Percentiles rank a stretch among this genome's conserved stretches.
Evolutionary conservation across 257 asterid genomes (phyloP).

Genomic region (Solanum okadae): DNA sequence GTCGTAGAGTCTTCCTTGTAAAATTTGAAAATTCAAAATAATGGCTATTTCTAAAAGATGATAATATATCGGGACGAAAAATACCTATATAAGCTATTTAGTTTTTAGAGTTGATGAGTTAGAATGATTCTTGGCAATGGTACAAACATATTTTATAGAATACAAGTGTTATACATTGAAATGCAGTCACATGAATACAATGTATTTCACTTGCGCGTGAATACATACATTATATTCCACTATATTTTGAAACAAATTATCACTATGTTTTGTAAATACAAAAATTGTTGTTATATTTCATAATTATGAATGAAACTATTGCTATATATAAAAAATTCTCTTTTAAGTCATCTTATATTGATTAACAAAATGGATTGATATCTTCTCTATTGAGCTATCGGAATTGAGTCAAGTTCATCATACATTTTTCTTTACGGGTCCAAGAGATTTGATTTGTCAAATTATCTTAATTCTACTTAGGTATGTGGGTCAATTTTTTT

Average conservation of each 20-base stretch:
- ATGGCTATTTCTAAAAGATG: too few relatives aligned
- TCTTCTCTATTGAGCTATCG: background rate
- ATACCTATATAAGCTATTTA: background rate
- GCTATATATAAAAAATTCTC: background rate
- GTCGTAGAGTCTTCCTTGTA: background rate
- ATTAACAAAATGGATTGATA: background rate
- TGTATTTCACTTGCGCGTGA: background rate
- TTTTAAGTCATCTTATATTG: background rate
- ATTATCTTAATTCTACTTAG: background rate
- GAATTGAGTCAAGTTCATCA: background rate
- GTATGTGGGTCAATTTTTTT: background rate
- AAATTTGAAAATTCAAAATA: too few relatives aligned
- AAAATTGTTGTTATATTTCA: background rate
- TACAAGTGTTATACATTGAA: background rate
- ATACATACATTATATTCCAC: too few relatives aligned
- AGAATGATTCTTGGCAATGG: background rate
- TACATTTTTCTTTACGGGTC: background rate
- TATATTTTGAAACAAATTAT: too few relatives aligned
- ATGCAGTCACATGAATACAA: background rate
- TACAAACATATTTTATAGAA: background rate
- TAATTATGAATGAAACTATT: background rate
- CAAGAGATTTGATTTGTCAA: background rate
- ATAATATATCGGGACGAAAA: background rate
- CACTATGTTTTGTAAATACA: background rate
- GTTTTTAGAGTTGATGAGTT: background rate